Percentiles rank a stretch among this genome's conserved stretches.
These are phyloP conservation scores for Rosa rugosa DNA, from an alignment of 306 rosid genomes.

Conservation along the genomic window DNA sequence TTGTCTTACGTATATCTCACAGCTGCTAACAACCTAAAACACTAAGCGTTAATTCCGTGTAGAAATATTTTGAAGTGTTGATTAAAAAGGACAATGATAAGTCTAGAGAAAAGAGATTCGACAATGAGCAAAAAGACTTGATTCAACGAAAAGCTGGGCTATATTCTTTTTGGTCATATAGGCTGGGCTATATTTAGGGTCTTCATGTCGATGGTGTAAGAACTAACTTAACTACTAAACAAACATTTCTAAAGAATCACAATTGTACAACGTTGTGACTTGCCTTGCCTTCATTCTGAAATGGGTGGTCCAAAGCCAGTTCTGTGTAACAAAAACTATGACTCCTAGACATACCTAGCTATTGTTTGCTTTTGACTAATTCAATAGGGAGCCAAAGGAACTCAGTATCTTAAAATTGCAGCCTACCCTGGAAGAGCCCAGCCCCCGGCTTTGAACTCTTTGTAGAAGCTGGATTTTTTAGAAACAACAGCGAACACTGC, in stretches of 20 bases:
- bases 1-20: background rate
- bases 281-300: background rate
- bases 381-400: background rate
- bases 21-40: background rate
- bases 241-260: background rate
- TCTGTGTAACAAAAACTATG: background rate
- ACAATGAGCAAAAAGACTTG: background rate
- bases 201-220: background rate
- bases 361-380: background rate
- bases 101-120: background rate
- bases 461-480: slow-evolving; percentile 65
- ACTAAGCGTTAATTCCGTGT: background rate
- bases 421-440: slow-evolving; percentile 68
- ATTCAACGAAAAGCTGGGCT: background rate
- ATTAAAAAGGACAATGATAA: background rate
- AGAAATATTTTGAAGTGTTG: background rate
- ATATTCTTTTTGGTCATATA: background rate
- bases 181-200: background rate
- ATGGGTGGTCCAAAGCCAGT: background rate
- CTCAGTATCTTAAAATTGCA: background rate
- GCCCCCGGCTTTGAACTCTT: slow-evolving; percentile 75
- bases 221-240: background rate
- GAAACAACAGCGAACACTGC: slow-evolving; percentile 92
- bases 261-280: background rate
- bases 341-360: background rate